Base-by-base conservation (phyloP, 495 filamentous ascomycete genomes). In the Daldinia vernicosa region DNA sequence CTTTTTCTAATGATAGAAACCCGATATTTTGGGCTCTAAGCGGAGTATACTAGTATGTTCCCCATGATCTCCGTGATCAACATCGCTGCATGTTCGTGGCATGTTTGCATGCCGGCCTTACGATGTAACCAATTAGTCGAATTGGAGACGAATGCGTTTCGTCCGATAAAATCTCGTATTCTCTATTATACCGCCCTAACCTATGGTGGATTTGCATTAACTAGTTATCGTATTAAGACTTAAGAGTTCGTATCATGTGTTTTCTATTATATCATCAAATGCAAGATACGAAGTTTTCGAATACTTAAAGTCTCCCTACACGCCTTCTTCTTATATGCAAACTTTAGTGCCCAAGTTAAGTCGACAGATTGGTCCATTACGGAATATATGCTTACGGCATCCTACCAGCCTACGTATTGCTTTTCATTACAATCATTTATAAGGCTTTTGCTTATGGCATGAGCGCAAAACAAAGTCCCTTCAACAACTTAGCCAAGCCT, bases 151-250 rank as follows among this genome's bases (percentile, higher is more conserved):
- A 32, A 40, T 35, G 26, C 53, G 28, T 43, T 63, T 45, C 57
- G 24, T 51, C 50, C 9, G 60, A 40, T 57, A 19, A 56, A 53
- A 60, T 52, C 69, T 72, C 69, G 69, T 72, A 72, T 67, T 67
- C 59, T 14, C 14, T 43, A 26, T 9, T 53, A 26, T 60, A 24
- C 58, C 17, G 47, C 28, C 27, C 22, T 35, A 22, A 26, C 12
- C 26, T 12, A 26, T n/a, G 52, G 39, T 24, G 27, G 7, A 12
- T 24, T 47, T 30, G 11, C 28, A 28, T 40, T 58, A 47, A 28
- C 53, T 58, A 47, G 19, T 45, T 66, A 56, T n/a, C 50, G 30
- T 58, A 55, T 56, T 5, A 26, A 12, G n/a, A 62, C 32, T 51
- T 17, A 26, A 12, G 11, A 62, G 33, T 51, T 28, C 37, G 39